A percentile compares a stretch with the other conserved stretches of the same genome.
These are phyloP conservation scores for Persicaria maculosa DNA, from an alignment of 148 eudicot genomes.

Conservation along the genomic window DNA sequence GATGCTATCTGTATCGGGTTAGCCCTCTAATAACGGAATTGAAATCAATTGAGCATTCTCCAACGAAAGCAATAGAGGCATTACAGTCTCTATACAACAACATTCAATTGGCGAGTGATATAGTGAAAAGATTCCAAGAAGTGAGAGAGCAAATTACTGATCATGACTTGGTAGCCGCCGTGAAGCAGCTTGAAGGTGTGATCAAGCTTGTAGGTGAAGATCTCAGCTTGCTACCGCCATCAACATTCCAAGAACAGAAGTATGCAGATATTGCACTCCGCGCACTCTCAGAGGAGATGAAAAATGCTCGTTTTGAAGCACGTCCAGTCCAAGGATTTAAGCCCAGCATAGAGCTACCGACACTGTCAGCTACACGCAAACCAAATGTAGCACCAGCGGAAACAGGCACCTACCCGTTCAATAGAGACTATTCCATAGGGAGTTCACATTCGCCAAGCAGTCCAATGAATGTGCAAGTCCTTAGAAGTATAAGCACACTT, in stretches of 20 bases:
- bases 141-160: conserved; percentile 14
- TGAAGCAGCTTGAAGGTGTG: conserved; percentile 46
- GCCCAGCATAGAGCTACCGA: conserved; percentile 8
- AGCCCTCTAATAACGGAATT: conserved; percentile 48
- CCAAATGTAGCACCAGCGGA: conserved; percentile 21
- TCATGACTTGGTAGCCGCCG: conserved; percentile 20
- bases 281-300: conserved; percentile 64
- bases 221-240: conserved; percentile 40
- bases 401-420: conserved; percentile 45
- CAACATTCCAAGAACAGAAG: conserved; percentile 33
- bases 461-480: conserved; percentile 21
- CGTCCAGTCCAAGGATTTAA: conserved; percentile 18
- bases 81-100: conserved; percentile 38
- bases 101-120: conserved; percentile 32
- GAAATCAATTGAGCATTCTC: conserved; percentile 25
- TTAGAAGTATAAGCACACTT: conserved; percentile 32
- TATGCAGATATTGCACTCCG: conserved; percentile 34
- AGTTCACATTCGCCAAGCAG: conserved; percentile 28
- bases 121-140: conserved; percentile 22
- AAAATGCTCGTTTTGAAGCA: conserved; percentile 26
- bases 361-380: conserved; percentile 7
- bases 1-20: conserved; percentile 52
- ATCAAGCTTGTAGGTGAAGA: conserved; percentile 51
- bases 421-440: conserved; percentile 30
- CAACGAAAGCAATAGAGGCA: conserved; percentile 23